Base-by-base conservation (phyloP, 164 flowering plant genomes). In the Berberis thunbergii region DNA sequence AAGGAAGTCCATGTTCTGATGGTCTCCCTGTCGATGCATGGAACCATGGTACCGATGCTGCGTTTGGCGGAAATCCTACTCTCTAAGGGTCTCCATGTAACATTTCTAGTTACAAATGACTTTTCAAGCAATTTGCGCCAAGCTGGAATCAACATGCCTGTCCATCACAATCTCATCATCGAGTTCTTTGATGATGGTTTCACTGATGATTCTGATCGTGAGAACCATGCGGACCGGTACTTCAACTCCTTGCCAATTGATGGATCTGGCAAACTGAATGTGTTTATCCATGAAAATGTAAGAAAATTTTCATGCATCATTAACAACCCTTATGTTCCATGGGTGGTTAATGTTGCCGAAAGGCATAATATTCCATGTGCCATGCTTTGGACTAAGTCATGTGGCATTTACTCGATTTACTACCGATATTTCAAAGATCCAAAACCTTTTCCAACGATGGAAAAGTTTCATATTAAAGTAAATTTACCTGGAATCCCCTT, bases 361-460 rank as follows among this genome's bases (percentile, higher is more conserved):
- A 66, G 56, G 0, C 65, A 82, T 1, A 77, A 78, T 4, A 66
- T 90, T 49, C 89, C 85, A 1, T 71, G 74, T 55, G 91, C 87
- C 6, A 54, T 84, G 67, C 80, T 86, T 2, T 91, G 97, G 97
- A 78, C 85, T 8, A 93, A 88, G 46, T 84, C 96, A 4, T 77
- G 79, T 39, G 87, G 91, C 3, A 75, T 82, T 50, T 91, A 83
- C 59, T 52, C 87, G 0, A 61, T 78, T 12, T 89, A 86, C 57
- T 87, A 83, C 61, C 81, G 83, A 45, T 86, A 70, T 66, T 66
- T 44, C 72, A 75, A 80, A 8, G 48, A 63, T 0, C 53, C 74
- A 1, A 77, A 72, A 0, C 74, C 77, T 1, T 91, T 88, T 61
- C 96, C 97, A 0, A 64, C 71, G 2, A 75, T 76, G 57, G 3